Evolutionary conservation across 495 filamentous ascomycete species (phyloP), one percentile per base, ranked within the genome.

Genomic region (Tetracladium setigerum): DNA sequence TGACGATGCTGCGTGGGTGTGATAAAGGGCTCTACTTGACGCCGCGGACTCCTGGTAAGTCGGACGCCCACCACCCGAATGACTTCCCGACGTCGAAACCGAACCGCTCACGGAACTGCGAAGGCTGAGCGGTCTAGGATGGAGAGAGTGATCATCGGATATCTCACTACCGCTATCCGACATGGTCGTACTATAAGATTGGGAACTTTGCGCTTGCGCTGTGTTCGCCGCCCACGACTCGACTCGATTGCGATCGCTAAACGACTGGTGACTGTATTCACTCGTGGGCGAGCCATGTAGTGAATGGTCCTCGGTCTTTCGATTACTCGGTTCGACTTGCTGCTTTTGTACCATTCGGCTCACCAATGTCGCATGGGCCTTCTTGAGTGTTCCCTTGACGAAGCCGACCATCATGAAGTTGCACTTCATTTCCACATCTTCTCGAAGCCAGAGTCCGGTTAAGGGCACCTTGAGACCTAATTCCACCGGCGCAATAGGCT

Each of bases 381-480:
- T 83, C 57, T 84, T 85, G 17, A 89, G 69, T 17, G 82, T 88
- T 60, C 74, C 77, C 69, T 84, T 88, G 34, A 90, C 82, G 56
- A 89, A 89, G 9, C 67, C 59, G 0, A 78, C 73, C 67, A 88
- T 73, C 50, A 87, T 64, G 15, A 87, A 66, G 55, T 89, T 89
- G 70, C 83, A 89, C 44, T 72, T 72, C 66, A 92, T 79, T 43
- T 86, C 77, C 37, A 88, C 78, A 49, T 89, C 86, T 65, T 90
- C 86, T 9, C 81, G 72, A 16, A 90, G 62, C 59, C 84, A 90
- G 0, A 92, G 72, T 1, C 86, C 86, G 19, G 71, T 69, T 10
- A 66, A 61, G 1, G 85, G 85, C 1, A 70, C 65, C 10, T 75
- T 74, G 17, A 82, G 56, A 9, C 81, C 82, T 1, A 82, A 60